These are phyloP conservation scores for Mucor irregularis DNA, from an alignment of 371 early-diverging fungal species.

Conservation along the genomic window DNA sequence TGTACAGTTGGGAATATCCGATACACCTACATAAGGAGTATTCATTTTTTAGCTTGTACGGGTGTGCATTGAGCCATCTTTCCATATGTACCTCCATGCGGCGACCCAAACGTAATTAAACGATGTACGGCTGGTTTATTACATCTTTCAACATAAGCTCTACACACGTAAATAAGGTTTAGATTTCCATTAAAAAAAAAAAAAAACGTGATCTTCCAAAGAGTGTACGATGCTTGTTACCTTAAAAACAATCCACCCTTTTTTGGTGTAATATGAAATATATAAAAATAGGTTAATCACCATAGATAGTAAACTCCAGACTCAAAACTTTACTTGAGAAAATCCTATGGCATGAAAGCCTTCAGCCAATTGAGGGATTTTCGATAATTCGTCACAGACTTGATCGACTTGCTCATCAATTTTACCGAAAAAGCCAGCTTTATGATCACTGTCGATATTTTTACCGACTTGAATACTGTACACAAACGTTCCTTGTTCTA, in stretches of 20 bases:
- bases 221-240: constrained; percentile 19
- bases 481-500: constrained; percentile 73
- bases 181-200: neutral
- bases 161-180: no score
- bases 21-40: constrained; percentile 60
- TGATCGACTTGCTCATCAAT: constrained; percentile 66
- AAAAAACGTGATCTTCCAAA: neutral
- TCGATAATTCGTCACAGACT: constrained; percentile 61
- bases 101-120: constrained; percentile 88
- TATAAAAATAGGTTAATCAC: neutral
- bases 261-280: neutral
- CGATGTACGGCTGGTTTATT: constrained; percentile 71
- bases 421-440: constrained; percentile 83
- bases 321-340: constrained; percentile 86
- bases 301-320: no score
- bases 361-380: constrained; percentile 54
- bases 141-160: constrained; percentile 84
- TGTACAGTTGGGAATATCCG: constrained; percentile 80
- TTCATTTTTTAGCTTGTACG: neutral
- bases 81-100: constrained; percentile 61
- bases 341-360: constrained; percentile 95
- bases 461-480: constrained; percentile 76
- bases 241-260: constrained; percentile 45
- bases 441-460: constrained; percentile 64
- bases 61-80: neutral